Base-by-base conservation (phyloP, 352 stramenopile genomes). In the Globisporangium irregulare region DNA sequence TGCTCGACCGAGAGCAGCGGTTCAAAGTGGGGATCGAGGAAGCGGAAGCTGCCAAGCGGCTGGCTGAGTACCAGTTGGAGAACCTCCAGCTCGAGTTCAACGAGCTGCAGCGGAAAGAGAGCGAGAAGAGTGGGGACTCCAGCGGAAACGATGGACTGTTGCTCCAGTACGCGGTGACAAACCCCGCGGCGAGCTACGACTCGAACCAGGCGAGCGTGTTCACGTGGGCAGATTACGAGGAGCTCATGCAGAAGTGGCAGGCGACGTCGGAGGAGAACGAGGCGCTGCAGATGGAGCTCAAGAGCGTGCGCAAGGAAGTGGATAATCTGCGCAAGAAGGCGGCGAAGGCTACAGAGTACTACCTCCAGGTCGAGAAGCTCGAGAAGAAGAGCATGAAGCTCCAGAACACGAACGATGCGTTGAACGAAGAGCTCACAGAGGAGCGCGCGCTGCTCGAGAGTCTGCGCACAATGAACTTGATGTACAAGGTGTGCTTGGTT, bases 401-500 rank as follows among this genome's bases (percentile, higher is more conserved):
- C 29, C 81, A 88, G 66, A 72, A 73, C 18, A 65, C 70, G 0
- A 91, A 90, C 59, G 79, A 90, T 22, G 67, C 77, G 38, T 71
- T 94, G 7, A 67, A 74, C 36, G 79, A 90, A 70, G 86, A 94
- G 65, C 75, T 84, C 9, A 84, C 73, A 32, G 86, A 94, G 61
- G 80, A 88, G 34, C 80, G 80, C 32, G 79, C 77, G 24, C 66
- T 94, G 15, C 76, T 87, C 48, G 82, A 91, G 46, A 94, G 86
- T 69, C 68, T 90, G 2, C 79, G 78, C 12, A 80, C 80, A 2
- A 88, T 89, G 74, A 87, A 86, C 51, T 59, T 86, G 1, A 84
- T 86, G 70, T 91, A 91, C 66, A 91, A 89, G 71, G 73, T 80
- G 69, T 27, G 46, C 34, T 15, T 50, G 41, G 7, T 50, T 50